Evolutionary conservation across 1,139 yeast genomes (phyloP).

Genomic region (Cylindricascospora bacillispora): DNA sequence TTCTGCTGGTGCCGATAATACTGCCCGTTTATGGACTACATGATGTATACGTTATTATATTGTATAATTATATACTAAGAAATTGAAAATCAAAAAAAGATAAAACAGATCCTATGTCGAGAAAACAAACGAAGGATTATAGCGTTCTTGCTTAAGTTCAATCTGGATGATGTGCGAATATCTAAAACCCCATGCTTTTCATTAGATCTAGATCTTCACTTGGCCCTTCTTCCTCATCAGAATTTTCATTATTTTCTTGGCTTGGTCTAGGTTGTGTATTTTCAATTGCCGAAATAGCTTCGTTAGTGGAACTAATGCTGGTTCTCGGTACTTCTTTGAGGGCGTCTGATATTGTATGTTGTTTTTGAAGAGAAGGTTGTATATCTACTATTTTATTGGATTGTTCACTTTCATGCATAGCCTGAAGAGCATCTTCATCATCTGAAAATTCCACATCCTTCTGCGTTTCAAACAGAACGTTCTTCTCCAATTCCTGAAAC

Average conservation of each 20-base stretch:
- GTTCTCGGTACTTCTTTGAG: no score
- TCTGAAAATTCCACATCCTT: constrained; percentile 6
- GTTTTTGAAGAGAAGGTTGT: neutral
- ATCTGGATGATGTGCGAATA: neutral
- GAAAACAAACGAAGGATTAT: neutral
- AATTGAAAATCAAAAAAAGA: neutral
- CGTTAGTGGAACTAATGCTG: no score
- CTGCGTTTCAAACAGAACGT: constrained; percentile 2
- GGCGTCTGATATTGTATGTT: neutral
- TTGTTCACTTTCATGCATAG: constrained; percentile 16
- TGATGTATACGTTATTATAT: constrained; percentile 25
- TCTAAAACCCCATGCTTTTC: no score
- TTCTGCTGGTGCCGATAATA: constrained; percentile 96
- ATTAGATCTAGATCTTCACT: no score
- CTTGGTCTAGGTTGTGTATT: no score
- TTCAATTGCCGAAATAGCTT: no score
- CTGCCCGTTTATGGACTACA: constrained; percentile 96
- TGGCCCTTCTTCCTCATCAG: no score
- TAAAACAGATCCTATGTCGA: neutral
- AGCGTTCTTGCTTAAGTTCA: neutral
- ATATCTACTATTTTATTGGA: neutral
- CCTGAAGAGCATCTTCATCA: constrained; percentile 20
- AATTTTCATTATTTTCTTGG: no score
- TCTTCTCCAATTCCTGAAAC: constrained; percentile 2
- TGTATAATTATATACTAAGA: constrained; percentile 3